Percentiles rank a stretch among this genome's conserved stretches.
Evolutionary conservation across 495 filamentous ascomycete genomes (phyloP).

Genomic region (Lasiosphaeriaceae sp.): DNA sequence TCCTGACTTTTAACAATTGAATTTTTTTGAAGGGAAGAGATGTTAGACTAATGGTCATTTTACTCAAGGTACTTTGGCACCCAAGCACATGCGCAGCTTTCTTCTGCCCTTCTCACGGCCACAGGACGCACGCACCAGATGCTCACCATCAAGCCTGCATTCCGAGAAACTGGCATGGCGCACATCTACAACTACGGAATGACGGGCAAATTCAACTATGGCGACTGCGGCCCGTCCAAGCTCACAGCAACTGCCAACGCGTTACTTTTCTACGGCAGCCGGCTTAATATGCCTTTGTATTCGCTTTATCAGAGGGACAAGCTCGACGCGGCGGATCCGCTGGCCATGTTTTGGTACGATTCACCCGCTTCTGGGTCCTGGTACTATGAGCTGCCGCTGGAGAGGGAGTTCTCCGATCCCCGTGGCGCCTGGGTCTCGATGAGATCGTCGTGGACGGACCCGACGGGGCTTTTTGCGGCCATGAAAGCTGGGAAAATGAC

Average conservation of each 20-base stretch:
- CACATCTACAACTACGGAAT: conserved; percentile 6
- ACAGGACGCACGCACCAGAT: not conserved
- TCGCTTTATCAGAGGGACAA: conserved; percentile 1
- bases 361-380: not conserved
- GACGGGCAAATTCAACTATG: conserved; percentile 6
- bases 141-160: not conserved
- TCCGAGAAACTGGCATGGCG: not conserved
- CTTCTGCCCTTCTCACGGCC: not conserved
- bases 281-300: not conserved
- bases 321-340: conserved; percentile 3
- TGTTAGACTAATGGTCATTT: too few species aligned
- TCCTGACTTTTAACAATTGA: too few species aligned
- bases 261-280: not conserved
- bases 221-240: conserved; percentile 7
- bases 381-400: not conserved
- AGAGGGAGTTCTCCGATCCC: not conserved
- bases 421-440: conserved; percentile 2
- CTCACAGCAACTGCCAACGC: conserved; percentile 5
- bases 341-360: conserved; percentile 5
- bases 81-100: conserved; percentile 6
- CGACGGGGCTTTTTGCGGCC: conserved; percentile 1
- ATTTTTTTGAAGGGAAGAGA: not conserved
- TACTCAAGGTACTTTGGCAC: conserved; percentile 11
- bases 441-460: conserved; percentile 1
- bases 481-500: conserved; percentile 5